Percentiles rank a stretch among this genome's conserved stretches.
These are phyloP conservation scores for Ballota nigra DNA, from an alignment of 257 asterid genomes.

Conservation along the genomic window DNA sequence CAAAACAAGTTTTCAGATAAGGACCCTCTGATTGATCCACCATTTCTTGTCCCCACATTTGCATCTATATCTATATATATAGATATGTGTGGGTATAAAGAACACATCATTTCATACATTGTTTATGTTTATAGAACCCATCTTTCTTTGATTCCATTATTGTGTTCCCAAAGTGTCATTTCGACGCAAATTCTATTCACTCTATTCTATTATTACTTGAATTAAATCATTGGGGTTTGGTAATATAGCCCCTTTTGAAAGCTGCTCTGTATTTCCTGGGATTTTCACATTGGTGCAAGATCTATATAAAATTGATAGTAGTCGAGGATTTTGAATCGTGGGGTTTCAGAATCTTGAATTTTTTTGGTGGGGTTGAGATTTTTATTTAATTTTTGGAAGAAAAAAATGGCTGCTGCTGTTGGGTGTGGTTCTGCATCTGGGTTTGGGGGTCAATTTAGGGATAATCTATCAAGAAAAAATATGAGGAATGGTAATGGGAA, in stretches of 20 bases:
- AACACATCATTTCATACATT: not conserved
- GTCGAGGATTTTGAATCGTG: constrained; percentile 7
- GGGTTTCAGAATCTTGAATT: constrained; percentile 19
- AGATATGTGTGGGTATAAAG: not conserved
- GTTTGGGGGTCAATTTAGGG: constrained; percentile 41
- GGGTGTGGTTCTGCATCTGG: constrained; percentile 48
- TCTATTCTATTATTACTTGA: not conserved
- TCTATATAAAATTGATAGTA: not conserved
- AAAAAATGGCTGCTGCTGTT: constrained; percentile 53
- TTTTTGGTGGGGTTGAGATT: not conserved
- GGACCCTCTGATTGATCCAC: constrained; percentile 10
- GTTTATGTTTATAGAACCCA: not conserved
- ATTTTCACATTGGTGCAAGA: constrained; percentile 22
- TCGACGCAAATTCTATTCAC: constrained; percentile 5
- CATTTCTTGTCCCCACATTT: not conserved
- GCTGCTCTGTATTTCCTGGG: constrained; percentile 6
- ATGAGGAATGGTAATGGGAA: constrained; percentile 1
- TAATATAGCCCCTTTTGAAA: not conserved
- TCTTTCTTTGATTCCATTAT: constrained; percentile 11
- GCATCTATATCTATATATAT: not conserved
- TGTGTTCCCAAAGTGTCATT: constrained; percentile 13
- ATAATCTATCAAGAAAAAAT: constrained; percentile 24
- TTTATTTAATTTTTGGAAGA: not conserved
- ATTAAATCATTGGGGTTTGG: constrained; percentile 13
- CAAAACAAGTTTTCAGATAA: not conserved